Conservation (phyloP, 1,284 basidiomycete species). For the Mycosarcoma maydis region DNA sequence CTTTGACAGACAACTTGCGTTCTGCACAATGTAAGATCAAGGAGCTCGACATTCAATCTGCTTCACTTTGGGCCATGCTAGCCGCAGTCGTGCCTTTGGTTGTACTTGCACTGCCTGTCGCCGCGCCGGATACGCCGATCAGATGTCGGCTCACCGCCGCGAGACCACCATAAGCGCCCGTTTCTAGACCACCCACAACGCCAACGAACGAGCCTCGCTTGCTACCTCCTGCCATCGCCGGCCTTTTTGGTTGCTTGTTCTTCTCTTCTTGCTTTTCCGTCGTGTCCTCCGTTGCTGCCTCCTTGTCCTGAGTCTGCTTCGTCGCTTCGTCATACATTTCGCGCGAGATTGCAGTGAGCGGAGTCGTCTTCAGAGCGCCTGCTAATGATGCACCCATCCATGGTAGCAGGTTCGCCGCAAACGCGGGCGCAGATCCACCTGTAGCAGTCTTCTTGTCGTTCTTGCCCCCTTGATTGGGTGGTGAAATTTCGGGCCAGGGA, state of each 20-base stretch:
- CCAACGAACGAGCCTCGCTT: slow-evolving; percentile 54
- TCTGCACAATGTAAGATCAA: too few species aligned
- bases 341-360: slow-evolving; percentile 36
- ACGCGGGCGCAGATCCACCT: slow-evolving; percentile 82
- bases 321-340: slow-evolving; percentile 41
- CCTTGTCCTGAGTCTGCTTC: slow-evolving; percentile 12
- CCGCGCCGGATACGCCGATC: slow-evolving; percentile 13
- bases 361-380: slow-evolving; percentile 70
- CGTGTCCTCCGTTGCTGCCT: not conserved
- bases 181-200: slow-evolving; percentile 54
- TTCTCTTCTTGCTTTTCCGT: slow-evolving; percentile 6
- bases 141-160: slow-evolving; percentile 52
- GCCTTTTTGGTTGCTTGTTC: slow-evolving; percentile 3
- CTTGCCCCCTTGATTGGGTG: not conserved
- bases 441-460: not conserved
- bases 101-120: not conserved
- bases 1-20: not conserved
- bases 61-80: not conserved
- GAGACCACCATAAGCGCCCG: slow-evolving; percentile 51
- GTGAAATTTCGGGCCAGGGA: slow-evolving; percentile 26
- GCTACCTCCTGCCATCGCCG: slow-evolving; percentile 18
- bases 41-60: not conserved
- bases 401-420: slow-evolving; percentile 78
- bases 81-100: not conserved
- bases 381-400: slow-evolving; percentile 95